Percentiles rank a stretch among this genome's conserved stretches.
These are phyloP conservation scores for Cyclocybe cylindracea DNA, from an alignment of 768 basidiomycete species.

Conservation along the genomic window DNA sequence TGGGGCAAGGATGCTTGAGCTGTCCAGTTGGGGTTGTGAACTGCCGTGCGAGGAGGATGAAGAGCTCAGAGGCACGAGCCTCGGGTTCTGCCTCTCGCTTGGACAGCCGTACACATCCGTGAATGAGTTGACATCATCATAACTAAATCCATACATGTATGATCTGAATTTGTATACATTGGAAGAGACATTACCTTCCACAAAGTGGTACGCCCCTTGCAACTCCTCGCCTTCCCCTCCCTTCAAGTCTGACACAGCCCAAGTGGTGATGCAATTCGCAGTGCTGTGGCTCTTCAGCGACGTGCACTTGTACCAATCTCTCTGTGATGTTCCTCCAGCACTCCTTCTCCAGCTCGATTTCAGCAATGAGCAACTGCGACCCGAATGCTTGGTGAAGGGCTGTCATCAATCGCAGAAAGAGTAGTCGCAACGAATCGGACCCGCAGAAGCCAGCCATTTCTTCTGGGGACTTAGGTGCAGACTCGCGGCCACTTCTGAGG, in stretches of 20 bases:
- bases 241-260: conserved; percentile 69
- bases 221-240: conserved; percentile 82
- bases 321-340: conserved; percentile 87
- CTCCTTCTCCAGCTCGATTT: conserved; percentile 90
- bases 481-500: conserved; percentile 48
- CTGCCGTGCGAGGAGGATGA: too few species aligned
- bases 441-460: conserved; percentile 12
- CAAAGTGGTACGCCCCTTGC: conserved; percentile 88
- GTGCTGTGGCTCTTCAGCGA: conserved; percentile 91
- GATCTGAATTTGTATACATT: conserved; percentile 4
- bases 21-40: too few species aligned
- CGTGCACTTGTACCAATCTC: conserved; percentile 91
- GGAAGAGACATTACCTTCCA: conserved; percentile 62
- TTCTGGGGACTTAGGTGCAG: conserved; percentile 4
- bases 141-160: too few species aligned
- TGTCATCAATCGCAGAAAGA: conserved; percentile 62
- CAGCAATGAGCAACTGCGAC: conserved; percentile 80
- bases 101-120: conserved; percentile 63
- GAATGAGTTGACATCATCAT: too few species aligned
- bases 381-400: conserved; percentile 79
- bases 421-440: conserved; percentile 45
- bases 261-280: conserved; percentile 93
- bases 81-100: conserved; percentile 43
- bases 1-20: conserved; percentile 45
- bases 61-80: conserved; percentile 72